Evolutionary conservation across 176 grass and related monocot genomes (phyloP).

Genomic region (Phragmites australis): DNA sequence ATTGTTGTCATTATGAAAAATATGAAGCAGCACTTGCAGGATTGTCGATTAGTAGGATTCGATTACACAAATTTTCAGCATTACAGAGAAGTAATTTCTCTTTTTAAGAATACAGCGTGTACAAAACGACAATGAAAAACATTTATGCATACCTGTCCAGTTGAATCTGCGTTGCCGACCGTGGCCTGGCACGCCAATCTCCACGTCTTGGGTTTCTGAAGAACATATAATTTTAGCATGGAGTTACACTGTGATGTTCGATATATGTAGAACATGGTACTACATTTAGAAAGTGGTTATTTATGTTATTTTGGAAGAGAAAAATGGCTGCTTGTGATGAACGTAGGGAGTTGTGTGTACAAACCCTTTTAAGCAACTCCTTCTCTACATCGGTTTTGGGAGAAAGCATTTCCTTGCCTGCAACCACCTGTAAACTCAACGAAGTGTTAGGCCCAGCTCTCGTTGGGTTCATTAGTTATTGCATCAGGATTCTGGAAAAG

Average conservation of each 20-base stretch:
- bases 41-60: background rate
- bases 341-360: background rate
- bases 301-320: background rate
- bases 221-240: background rate
- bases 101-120: background rate
- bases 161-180: constrained; percentile 79
- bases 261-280: too few relatives aligned
- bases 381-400: constrained; percentile 65
- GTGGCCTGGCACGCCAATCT: constrained; percentile 88
- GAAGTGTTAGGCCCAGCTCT: background rate
- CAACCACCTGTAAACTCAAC: constrained; percentile 54
- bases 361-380: constrained; percentile 80
- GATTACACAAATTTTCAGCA: background rate
- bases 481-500: background rate
- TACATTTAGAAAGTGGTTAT: too few relatives aligned
- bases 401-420: constrained; percentile 80
- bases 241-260: too few relatives aligned
- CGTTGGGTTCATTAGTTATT: background rate
- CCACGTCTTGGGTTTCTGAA: constrained; percentile 89
- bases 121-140: background rate
- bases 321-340: background rate
- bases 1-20: background rate
- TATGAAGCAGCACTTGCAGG: background rate
- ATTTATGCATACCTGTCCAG: constrained; percentile 54
- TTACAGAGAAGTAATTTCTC: too few relatives aligned